phyloP scores from a whole-genome alignment of 1,284 basidiomycete genomes.

The Cryptococcus sp. region DNA sequence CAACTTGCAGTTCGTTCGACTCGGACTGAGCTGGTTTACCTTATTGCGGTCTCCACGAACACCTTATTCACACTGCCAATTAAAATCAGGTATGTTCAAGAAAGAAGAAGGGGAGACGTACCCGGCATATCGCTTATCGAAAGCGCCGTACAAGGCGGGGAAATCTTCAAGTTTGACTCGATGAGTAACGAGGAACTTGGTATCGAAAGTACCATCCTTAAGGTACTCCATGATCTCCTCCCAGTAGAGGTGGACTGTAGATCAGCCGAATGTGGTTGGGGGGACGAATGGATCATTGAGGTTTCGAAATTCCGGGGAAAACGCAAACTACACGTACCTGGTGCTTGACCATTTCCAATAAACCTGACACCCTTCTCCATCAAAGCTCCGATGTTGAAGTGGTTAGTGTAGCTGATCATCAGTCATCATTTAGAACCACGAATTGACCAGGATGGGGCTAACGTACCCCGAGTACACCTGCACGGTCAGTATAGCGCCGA shows the following conservation, averaged over 20 bases:
- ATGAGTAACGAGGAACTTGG: slow-evolving; percentile 59
- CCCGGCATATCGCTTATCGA: slow-evolving; percentile 56
- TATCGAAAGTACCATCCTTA: slow-evolving; percentile 64
- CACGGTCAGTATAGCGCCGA: too few relatives aligned
- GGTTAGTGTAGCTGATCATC: slow-evolving; percentile 56
- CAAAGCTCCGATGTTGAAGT: slow-evolving; percentile 61
- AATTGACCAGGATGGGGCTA: too few relatives aligned
- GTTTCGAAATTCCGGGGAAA: background rate
- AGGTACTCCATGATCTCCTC: slow-evolving; percentile 60
- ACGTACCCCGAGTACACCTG: slow-evolving; percentile 29
- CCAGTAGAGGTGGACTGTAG: slow-evolving; percentile 66
- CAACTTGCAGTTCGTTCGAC: background rate
- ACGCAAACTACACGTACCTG: slow-evolving; percentile 23
- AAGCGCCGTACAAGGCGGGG: slow-evolving; percentile 50
- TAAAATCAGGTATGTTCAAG: background rate
- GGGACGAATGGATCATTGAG: background rate
- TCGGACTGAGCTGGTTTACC: slow-evolving; percentile 16
- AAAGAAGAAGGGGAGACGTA: background rate
- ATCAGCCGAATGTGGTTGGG: too few relatives aligned
- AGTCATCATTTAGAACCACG: background rate
- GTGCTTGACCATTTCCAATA: slow-evolving; percentile 66
- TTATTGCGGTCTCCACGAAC: slow-evolving; percentile 55
- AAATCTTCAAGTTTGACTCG: slow-evolving; percentile 61
- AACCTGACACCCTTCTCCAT: slow-evolving; percentile 70
- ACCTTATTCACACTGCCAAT: slow-evolving; percentile 61